A percentile compares a stretch with the other conserved stretches of the same genome.
phyloP scores from a whole-genome alignment of 176 grass and related monocot species.

The Puya raimondii region DNA sequence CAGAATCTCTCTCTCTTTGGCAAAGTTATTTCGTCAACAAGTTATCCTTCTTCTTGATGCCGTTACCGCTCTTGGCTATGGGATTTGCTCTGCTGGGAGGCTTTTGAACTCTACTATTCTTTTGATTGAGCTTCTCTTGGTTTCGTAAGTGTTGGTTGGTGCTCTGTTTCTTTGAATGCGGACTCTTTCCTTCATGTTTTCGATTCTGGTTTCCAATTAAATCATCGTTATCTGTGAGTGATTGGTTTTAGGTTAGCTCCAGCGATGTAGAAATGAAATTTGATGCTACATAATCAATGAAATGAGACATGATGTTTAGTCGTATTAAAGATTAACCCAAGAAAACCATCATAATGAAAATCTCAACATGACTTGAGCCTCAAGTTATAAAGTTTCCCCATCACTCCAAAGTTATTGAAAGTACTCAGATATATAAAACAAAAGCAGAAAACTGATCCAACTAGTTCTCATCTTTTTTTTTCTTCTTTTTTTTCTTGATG shows the following conservation, averaged over 20 bases:
- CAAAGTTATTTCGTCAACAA: neutral
- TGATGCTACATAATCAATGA: neutral
- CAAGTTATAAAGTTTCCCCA: too few species aligned
- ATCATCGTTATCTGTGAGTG: constrained; percentile 42
- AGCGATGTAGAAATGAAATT: neutral
- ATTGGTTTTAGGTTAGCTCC: neutral
- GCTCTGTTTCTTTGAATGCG: constrained; percentile 13
- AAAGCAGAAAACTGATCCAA: too few species aligned
- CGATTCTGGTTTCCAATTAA: constrained; percentile 34
- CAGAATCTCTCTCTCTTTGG: neutral
- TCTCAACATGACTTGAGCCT: too few species aligned
- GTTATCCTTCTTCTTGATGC: neutral
- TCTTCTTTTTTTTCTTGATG: neutral
- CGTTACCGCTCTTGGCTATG: neutral
- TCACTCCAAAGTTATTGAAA: too few species aligned
- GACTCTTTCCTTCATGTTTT: constrained; percentile 17
- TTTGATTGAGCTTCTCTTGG: neutral
- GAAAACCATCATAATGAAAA: too few species aligned
- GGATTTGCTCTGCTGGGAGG: neutral
- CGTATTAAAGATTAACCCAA: too few species aligned
- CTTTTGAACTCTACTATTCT: neutral
- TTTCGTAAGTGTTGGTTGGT: neutral
- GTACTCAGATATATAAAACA: too few species aligned
- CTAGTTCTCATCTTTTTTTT: too few species aligned
- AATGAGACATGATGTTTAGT: neutral